phyloP scores from a whole-genome alignment of 164 flowering plant genomes.

The Vitis riparia region DNA sequence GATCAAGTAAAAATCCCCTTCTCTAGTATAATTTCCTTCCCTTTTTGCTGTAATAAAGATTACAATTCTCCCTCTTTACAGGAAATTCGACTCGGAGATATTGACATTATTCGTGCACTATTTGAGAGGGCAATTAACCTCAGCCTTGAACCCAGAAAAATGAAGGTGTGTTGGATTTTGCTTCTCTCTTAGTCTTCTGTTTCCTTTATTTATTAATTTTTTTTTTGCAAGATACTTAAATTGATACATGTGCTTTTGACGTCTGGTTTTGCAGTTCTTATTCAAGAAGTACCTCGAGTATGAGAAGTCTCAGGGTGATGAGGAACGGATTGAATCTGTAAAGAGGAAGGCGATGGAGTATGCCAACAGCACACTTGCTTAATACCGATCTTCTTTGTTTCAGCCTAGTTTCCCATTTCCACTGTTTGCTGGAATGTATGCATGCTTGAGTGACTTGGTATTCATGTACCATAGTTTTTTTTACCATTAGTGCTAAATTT shows the following conservation, averaged over 20 bases:
- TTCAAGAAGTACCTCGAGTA: slow-evolving; percentile 80
- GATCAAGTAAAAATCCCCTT: slow-evolving; percentile 61
- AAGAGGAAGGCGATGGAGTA: slow-evolving; percentile 83
- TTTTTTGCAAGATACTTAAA: no score
- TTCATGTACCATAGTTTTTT: no score
- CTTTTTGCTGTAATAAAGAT: background rate
- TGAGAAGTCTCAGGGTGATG: slow-evolving; percentile 78
- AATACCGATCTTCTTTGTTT: background rate
- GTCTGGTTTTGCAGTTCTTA: slow-evolving; percentile 57
- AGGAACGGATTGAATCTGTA: slow-evolving; percentile 63
- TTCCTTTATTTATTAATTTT: no score
- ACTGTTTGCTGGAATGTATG: no score
- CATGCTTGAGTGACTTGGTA: no score
- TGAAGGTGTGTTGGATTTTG: slow-evolving; percentile 52
- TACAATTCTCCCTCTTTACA: slow-evolving; percentile 14
- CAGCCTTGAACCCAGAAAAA: slow-evolving; percentile 72
- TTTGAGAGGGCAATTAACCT: slow-evolving; percentile 86
- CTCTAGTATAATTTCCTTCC: background rate
- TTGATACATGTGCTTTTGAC: background rate
- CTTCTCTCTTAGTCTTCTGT: background rate
- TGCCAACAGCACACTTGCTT: slow-evolving; percentile 45
- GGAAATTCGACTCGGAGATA: slow-evolving; percentile 85
- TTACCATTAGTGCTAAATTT: no score
- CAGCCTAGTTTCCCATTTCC: no score
- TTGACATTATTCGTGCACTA: slow-evolving; percentile 61